These are phyloP conservation scores for Hypoxylon rubiginosum DNA, from an alignment of 2,329 filamentous ascomycete species.

Conservation along the genomic window DNA sequence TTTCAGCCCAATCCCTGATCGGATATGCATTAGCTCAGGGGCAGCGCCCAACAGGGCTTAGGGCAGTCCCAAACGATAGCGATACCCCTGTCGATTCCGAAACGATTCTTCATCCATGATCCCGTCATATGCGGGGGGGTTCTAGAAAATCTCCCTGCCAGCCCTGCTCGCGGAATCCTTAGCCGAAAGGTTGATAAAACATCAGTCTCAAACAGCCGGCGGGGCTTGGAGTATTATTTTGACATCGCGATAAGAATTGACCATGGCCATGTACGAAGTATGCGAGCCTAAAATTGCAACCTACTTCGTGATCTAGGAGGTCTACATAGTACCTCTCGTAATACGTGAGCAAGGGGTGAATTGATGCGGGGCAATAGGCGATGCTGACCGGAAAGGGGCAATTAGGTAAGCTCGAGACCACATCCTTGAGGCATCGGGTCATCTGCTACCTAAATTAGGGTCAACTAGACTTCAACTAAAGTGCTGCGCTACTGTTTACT, in stretches of 20 bases:
- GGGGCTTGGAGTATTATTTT: neutral
- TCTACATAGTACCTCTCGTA: neutral
- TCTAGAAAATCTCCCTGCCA: conserved; percentile 20
- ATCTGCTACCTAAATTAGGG: no score
- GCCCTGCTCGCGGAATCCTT: conserved; percentile 5
- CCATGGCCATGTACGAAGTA: neutral
- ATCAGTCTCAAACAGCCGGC: neutral
- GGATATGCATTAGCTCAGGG: conserved; percentile 40
- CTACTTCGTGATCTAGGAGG: no score
- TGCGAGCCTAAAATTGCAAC: neutral
- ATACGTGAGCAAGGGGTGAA: no score
- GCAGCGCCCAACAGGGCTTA: conserved; percentile 12
- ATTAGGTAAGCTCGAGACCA: no score
- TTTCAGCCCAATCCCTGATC: conserved; percentile 8
- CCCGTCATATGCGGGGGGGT: conserved; percentile 18
- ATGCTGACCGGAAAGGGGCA: no score
- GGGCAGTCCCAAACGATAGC: conserved; percentile 20
- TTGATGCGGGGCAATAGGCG: no score
- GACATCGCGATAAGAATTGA: neutral
- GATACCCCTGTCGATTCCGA: conserved; percentile 13
- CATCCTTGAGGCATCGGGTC: no score
- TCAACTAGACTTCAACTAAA: no score
- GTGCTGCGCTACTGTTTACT: no score
- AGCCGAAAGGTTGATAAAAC: conserved; percentile 11
- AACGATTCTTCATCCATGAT: no score